Percentiles rank a stretch among this genome's conserved stretches.
Conservation (phyloP, 257 asterid genomes). For the Fraxinus quadrangulata region DNA sequence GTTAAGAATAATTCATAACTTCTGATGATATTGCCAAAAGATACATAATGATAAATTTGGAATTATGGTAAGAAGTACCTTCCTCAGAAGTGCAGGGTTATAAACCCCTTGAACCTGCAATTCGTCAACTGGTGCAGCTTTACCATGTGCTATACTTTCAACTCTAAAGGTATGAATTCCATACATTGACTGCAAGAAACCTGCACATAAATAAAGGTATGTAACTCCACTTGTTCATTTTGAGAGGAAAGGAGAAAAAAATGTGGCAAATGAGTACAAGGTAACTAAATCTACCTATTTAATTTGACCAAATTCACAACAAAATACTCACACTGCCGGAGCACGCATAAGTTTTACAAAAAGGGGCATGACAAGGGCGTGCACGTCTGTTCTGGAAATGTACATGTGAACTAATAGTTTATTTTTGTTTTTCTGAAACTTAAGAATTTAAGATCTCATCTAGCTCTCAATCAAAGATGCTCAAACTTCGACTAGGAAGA, state of each 20-base stretch:
- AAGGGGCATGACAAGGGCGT: background rate
- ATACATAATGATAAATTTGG: constrained; percentile 1
- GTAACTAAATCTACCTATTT: background rate
- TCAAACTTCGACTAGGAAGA: background rate
- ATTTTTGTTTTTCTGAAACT: background rate
- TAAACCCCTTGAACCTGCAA: constrained; percentile 64
- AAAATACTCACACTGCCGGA: background rate
- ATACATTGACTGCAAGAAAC: constrained; percentile 63
- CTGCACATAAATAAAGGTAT: constrained; percentile 32
- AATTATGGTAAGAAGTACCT: constrained; percentile 37
- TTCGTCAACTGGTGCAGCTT: constrained; percentile 74
- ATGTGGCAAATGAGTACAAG: background rate
- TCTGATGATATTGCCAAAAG: background rate
- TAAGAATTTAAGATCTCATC: background rate
- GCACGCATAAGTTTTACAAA: background rate
- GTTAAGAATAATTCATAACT: background rate
- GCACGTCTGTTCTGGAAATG: constrained; percentile 8
- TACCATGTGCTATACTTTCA: constrained; percentile 65
- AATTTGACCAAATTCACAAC: background rate
- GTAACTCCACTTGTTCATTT: background rate
- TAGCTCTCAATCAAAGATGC: background rate
- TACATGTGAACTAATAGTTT: background rate
- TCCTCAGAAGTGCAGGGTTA: constrained; percentile 58
- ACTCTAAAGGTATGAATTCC: constrained; percentile 69
- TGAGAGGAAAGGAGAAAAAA: background rate